Evolutionary conservation across 106 monocot genomes (phyloP).

Genomic region (Dendrobium nobile): DNA sequence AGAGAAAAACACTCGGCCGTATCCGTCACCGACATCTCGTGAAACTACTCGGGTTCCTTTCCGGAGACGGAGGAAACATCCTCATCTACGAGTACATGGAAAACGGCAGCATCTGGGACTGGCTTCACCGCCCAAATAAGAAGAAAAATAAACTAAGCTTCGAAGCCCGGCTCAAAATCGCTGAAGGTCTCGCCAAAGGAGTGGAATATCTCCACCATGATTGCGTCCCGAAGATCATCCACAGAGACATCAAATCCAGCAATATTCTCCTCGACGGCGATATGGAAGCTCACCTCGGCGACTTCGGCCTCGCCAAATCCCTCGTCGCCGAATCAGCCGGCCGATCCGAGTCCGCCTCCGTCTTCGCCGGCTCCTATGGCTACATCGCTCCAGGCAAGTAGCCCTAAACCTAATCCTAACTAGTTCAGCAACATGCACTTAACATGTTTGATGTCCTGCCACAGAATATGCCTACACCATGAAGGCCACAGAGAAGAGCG

Average conservation of each 20-base stretch:
- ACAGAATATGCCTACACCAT: slow-evolving; percentile 68
- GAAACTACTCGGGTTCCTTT: slow-evolving; percentile 63
- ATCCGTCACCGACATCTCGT: slow-evolving; percentile 84
- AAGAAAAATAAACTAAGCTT: slow-evolving; percentile 54
- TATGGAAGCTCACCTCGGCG: slow-evolving; percentile 92
- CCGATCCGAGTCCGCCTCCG: slow-evolving; percentile 42
- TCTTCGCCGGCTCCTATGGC: slow-evolving; percentile 87
- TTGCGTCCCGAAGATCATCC: slow-evolving; percentile 67
- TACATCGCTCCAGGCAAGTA: slow-evolving; percentile 86
- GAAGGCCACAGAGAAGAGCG: slow-evolving; percentile 76
- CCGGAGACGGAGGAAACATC: slow-evolving; percentile 21
- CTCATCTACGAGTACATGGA: slow-evolving; percentile 92
- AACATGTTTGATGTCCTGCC: slow-evolving; percentile 7
- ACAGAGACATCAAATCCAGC: slow-evolving; percentile 92
- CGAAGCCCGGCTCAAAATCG: slow-evolving; percentile 64
- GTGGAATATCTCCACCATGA: slow-evolving; percentile 94
- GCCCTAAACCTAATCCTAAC: not conserved
- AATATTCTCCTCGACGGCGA: slow-evolving; percentile 85
- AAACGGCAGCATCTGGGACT: slow-evolving; percentile 89
- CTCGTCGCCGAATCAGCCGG: slow-evolving; percentile 22
- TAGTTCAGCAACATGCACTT: not conserved
- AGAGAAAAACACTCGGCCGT: slow-evolving; percentile 68
- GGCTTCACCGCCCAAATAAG: slow-evolving; percentile 56
- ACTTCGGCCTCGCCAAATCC: slow-evolving; percentile 86
- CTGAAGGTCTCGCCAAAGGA: slow-evolving; percentile 65